phyloP scores from a whole-genome alignment of 1,284 basidiomycete species.

The Cutaneotrichosporon sp. region DNA sequence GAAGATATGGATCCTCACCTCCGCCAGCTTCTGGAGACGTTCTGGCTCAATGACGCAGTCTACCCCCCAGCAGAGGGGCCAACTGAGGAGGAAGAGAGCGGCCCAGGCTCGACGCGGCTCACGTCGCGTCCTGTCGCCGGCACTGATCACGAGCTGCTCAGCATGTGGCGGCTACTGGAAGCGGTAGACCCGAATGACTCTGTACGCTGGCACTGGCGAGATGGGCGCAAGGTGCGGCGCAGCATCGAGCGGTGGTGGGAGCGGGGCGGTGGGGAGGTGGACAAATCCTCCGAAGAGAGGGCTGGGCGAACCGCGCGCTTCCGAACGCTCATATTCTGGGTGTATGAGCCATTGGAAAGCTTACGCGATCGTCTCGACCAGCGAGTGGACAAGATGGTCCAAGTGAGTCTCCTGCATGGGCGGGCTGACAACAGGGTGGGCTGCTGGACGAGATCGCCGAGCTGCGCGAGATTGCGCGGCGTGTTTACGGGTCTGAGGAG shows the following conservation, averaged over 20 bases:
- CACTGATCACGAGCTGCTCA: constrained; percentile 56
- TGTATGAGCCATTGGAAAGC: constrained; percentile 70
- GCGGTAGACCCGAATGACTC: constrained; percentile 74
- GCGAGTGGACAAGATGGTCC: constrained; percentile 86
- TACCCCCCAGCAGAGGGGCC: constrained; percentile 28
- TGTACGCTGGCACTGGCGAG: constrained; percentile 89
- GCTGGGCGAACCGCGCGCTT: constrained; percentile 59
- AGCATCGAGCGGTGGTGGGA: constrained; percentile 78
- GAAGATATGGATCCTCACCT: constrained; percentile 31
- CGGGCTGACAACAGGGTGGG: constrained; percentile 61
- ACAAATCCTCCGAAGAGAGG: neutral
- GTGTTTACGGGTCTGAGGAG: constrained; percentile 41
- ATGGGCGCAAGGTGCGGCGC: constrained; percentile 83
- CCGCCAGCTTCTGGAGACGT: constrained; percentile 39
- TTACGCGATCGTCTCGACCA: constrained; percentile 70
- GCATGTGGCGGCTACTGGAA: constrained; percentile 67
- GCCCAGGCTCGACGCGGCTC: neutral
- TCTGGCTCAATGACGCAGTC: constrained; percentile 39
- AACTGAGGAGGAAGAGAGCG: constrained; percentile 35
- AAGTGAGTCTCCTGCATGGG: constrained; percentile 57
- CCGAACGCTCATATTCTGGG: constrained; percentile 84
- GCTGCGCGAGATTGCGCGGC: constrained; percentile 52
- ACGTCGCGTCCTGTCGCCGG: constrained; percentile 56
- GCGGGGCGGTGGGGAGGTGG: constrained; percentile 62
- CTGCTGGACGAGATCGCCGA: constrained; percentile 76